These are phyloP conservation scores for Chlamydomonas sp. DNA, from an alignment of 139 green algal genomes.

Conservation along the genomic window DNA sequence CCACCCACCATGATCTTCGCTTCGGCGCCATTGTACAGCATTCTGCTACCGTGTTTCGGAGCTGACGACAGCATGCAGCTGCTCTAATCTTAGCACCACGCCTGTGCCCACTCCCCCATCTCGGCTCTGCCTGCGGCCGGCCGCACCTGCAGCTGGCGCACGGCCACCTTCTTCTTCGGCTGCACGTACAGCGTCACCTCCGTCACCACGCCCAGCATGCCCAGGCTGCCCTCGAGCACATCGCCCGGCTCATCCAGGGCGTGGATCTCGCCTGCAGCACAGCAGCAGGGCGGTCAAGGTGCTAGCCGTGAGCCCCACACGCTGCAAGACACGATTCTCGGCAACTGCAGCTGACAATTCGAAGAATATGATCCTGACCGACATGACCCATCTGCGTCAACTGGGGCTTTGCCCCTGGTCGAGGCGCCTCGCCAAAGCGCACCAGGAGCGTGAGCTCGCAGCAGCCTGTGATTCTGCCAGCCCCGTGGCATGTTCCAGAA, in stretches of 20 bases:
- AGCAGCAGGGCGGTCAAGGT: not conserved
- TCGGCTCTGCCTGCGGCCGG: not conserved
- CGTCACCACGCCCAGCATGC: conserved; percentile 56
- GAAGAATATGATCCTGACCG: not conserved
- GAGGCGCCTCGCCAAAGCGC: no score
- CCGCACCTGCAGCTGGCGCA: conserved; percentile 39
- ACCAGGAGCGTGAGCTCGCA: not conserved
- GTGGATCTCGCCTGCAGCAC: conserved; percentile 36
- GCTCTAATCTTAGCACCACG: no score
- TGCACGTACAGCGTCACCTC: conserved; percentile 48
- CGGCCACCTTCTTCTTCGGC: conserved; percentile 43
- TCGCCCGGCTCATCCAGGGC: conserved; percentile 30
- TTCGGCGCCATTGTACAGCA: no score
- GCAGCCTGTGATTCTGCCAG: not conserved
- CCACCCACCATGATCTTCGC: not conserved
- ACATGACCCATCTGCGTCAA: not conserved
- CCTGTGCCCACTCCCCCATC: no score
- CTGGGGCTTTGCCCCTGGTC: not conserved
- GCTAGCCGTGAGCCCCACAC: not conserved
- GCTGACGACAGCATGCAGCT: not conserved
- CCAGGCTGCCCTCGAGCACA: conserved; percentile 50
- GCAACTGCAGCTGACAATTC: not conserved
- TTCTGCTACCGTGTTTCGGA: not conserved
- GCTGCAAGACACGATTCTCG: not conserved
- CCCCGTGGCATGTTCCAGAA: not conserved